phyloP scores from a whole-genome alignment of 805 yeast genomes.

The Saturnispora kantuleensis region DNA sequence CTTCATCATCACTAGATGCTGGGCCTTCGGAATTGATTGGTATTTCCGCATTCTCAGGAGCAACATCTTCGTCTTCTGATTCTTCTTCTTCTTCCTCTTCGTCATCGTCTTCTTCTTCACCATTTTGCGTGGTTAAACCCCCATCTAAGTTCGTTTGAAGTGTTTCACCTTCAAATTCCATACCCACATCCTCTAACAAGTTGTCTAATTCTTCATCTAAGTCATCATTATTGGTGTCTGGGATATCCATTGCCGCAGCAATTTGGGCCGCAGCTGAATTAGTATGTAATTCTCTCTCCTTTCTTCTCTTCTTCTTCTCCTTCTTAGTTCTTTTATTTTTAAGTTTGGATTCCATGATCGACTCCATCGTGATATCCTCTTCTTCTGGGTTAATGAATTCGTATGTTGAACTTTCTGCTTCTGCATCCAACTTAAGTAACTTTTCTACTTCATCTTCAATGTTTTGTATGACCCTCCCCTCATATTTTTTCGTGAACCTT shows the following conservation, averaged over 20 bases:
- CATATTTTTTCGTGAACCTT: conserved; percentile 61
- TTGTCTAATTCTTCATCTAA: conserved; percentile 20
- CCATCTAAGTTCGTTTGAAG: too few species aligned
- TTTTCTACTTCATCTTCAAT: conserved; percentile 75
- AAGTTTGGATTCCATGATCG: conserved; percentile 22
- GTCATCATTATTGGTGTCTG: conserved; percentile 27
- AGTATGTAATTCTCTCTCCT: conserved; percentile 7
- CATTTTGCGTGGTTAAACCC: conserved; percentile 14
- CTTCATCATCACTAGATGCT: conserved; percentile 30
- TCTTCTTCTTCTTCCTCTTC: conserved; percentile 34
- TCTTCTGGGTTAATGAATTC: conserved; percentile 50
- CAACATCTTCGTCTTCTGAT: conserved; percentile 38
- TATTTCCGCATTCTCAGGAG: conserved; percentile 34
- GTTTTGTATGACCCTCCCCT: conserved; percentile 61
- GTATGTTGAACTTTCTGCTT: conserved; percentile 70
- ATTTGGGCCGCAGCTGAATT: conserved; percentile 6
- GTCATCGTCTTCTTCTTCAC: conserved; percentile 28
- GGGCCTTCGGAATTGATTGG: conserved; percentile 7
- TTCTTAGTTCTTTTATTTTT: conserved; percentile 17
- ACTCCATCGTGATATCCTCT: conserved; percentile 25
- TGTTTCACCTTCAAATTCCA: conserved; percentile 27
- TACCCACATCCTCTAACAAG: conserved; percentile 17
- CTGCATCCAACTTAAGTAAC: conserved; percentile 63
- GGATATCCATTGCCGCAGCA: not conserved
- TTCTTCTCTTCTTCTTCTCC: conserved; percentile 17